Conservation (phyloP, 495 filamentous ascomycete genomes). For the Neurospora sp. region DNA sequence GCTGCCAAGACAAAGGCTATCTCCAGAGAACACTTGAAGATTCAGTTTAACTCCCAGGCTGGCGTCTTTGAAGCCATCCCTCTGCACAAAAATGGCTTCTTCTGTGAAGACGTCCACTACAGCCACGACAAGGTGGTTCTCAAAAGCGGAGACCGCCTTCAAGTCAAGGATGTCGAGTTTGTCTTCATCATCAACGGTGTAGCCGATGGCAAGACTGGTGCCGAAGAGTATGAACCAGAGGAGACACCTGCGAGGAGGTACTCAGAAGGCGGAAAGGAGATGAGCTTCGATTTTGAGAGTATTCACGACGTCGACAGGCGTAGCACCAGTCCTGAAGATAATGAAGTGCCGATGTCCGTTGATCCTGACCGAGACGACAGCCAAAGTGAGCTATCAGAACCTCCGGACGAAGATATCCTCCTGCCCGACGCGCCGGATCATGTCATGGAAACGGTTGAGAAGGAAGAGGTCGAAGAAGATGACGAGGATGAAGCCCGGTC, state of each 20-base stretch:
- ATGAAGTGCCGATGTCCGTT: conserved; percentile 1
- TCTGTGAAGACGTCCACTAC: conserved; percentile 65
- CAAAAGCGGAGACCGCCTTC: conserved; percentile 61
- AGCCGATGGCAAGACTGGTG: conserved; percentile 56
- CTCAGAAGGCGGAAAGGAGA: conserved; percentile 45
- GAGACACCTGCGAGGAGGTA: conserved; percentile 26
- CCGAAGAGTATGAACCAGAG: conserved; percentile 40
- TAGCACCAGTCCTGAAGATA: conserved; percentile 44
- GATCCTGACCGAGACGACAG: conserved; percentile 9
- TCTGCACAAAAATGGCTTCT: conserved; percentile 77
- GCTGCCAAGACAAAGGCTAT: conserved; percentile 60
- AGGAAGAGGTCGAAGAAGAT: conserved; percentile 22
- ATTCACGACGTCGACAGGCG: conserved; percentile 38
- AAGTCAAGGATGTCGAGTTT: conserved; percentile 70
- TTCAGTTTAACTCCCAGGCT: conserved; percentile 66
- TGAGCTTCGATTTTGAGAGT: conserved; percentile 60
- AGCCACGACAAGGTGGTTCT: conserved; percentile 53
- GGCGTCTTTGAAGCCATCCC: conserved; percentile 71
- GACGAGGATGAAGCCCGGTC: conserved; percentile 24
- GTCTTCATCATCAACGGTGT: conserved; percentile 67
- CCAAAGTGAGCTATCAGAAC: conserved; percentile 22
- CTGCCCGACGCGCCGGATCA: conserved; percentile 27
- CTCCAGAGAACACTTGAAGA: conserved; percentile 75
- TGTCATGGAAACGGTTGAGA: conserved; percentile 24
- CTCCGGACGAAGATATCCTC: conserved; percentile 16